Conservation (phyloP, 1,284 basidiomycete genomes). For the Cryptococcus jaspeensis region DNA sequence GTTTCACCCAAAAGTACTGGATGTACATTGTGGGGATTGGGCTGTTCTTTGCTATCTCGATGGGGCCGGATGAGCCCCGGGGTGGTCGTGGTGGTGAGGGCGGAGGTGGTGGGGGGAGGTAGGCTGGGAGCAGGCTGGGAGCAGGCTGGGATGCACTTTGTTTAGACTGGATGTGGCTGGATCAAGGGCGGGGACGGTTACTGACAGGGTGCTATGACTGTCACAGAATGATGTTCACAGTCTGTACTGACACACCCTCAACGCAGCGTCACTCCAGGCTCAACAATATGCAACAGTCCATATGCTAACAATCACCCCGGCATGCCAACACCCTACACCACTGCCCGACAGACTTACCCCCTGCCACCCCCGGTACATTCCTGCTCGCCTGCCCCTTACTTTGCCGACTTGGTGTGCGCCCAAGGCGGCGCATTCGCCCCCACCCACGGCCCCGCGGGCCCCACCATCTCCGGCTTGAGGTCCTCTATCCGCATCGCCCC, state of each 20-base stretch:
- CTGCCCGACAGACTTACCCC: no score
- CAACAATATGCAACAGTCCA: background rate
- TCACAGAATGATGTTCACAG: background rate
- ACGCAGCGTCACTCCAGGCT: background rate
- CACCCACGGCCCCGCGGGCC: conserved; percentile 47
- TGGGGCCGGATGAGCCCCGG: conserved; percentile 29
- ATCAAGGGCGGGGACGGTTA: background rate
- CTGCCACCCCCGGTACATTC: no score
- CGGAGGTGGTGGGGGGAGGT: background rate
- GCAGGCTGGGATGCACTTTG: background rate
- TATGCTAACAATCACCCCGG: no score
- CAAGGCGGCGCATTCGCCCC: conserved; percentile 40
- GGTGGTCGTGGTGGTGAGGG: background rate
- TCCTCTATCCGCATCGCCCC: conserved; percentile 58
- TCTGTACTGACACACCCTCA: no score
- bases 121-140: background rate
- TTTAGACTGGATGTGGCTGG: background rate
- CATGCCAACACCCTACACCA: no score
- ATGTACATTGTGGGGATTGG: conserved; percentile 65
- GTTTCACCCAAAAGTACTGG: conserved; percentile 86
- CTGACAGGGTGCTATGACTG: no score
- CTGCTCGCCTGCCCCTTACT: no score
- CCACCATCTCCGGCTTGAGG: conserved; percentile 75
- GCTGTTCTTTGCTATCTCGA: conserved; percentile 51
- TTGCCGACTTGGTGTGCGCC: conserved; percentile 1